Percentiles rank a stretch among this genome's conserved stretches.
Evolutionary conservation across 192 early-diverging fungal genomes (phyloP).

Genomic region (Entomortierella beljakovae): DNA sequence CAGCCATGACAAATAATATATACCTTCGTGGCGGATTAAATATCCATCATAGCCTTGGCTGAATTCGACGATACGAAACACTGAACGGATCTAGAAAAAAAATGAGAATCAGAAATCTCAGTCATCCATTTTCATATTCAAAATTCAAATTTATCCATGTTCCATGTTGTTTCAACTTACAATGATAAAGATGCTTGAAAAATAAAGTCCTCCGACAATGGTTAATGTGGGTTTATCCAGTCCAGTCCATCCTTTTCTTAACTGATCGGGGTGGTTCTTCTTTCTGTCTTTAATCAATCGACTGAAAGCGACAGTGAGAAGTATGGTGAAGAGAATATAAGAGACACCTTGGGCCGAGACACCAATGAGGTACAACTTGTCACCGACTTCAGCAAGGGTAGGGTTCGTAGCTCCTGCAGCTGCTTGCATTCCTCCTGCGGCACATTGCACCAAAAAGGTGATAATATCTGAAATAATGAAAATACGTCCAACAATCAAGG

Average conservation of each 20-base stretch:
- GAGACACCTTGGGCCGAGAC: constrained; percentile 28
- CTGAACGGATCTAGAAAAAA: constrained; percentile 20
- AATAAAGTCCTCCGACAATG: constrained; percentile 9
- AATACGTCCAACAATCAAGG: constrained; percentile 24
- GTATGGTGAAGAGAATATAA: constrained; percentile 19
- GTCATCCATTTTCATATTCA: too few relatives aligned
- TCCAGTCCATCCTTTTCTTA: background rate
- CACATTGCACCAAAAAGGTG: constrained; percentile 21
- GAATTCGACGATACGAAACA: constrained; percentile 36
- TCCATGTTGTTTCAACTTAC: constrained; percentile 3
- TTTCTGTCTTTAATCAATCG: constrained; percentile 22
- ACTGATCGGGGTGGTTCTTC: background rate
- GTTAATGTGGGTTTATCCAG: background rate
- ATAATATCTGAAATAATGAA: constrained; percentile 26
- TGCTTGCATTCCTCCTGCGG: constrained; percentile 24
- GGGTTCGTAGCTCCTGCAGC: background rate
- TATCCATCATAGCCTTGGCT: constrained; percentile 17
- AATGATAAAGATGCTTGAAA: constrained; percentile 32
- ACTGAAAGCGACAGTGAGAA: constrained; percentile 15
- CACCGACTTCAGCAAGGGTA: constrained; percentile 8
- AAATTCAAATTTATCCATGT: too few relatives aligned
- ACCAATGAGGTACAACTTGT: constrained; percentile 23
- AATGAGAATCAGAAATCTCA: background rate
- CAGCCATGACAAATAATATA: constrained; percentile 1
- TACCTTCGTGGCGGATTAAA: constrained; percentile 24